Base-by-base conservation (phyloP, 208 protist species). In the Crithidia fasciculata region DNA sequence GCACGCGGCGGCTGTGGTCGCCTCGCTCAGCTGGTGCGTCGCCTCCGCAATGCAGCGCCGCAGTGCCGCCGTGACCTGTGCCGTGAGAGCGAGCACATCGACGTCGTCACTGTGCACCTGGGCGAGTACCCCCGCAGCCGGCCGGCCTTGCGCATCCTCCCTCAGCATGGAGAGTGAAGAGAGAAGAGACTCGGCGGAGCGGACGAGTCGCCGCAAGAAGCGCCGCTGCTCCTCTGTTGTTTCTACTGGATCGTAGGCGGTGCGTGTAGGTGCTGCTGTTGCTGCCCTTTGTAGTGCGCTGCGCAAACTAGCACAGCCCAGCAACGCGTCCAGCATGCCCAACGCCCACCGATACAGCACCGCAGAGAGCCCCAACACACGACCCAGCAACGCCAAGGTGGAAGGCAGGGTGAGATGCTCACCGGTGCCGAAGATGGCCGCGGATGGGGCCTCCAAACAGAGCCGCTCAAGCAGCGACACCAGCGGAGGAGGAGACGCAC, bases 351-450 rank as follows among this genome's bases (percentile, higher is more conserved):
- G 74, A 45, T 69, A 63, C 28, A 78, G 85, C 9, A 82, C 57
- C 44, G 52, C 39, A 0, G 86, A 92, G n/a, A 94, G 78, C 3
- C 83, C 72, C 5, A 61, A 43, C 2, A 90, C 49, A 6, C 70
- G 50, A 10, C 50, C 54, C 12, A 91, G 64, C 0, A 90, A 56
- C 19, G 76, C 72, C 57, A 90, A 76, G 41, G 82, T 74, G 36
- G 59, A 36, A 18, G 70, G 36, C 8, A 94, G 69, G 6, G 84
- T 84, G 0, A 74, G 69, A 5, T 53, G 69, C 10, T 59, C 50
- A 4, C 61, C 45, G 15, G 50, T 28, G 28, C 89, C 86, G 69
- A 94, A 94, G 52, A 92, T 56, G 41, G 77, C 74, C 28, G 88
- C 86, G 8, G 86, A 76, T 9, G 73, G 41, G 8, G 81, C 61